phyloP scores from a whole-genome alignment of 106 monocot genomes.

The Narthecium ossifragum region DNA sequence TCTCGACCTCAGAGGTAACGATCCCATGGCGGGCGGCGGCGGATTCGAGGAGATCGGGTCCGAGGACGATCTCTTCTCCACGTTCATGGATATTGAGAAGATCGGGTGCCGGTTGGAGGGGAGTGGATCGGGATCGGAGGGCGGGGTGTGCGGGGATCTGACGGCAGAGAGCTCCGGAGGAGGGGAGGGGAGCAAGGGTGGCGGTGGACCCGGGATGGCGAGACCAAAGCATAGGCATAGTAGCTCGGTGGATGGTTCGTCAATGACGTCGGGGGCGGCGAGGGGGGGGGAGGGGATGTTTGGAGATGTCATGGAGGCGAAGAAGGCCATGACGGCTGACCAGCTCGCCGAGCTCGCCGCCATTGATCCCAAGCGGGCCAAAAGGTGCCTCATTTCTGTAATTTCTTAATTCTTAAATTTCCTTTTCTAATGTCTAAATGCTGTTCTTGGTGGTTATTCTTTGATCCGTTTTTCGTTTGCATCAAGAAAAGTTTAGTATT shows the following conservation, averaged over 20 bases:
- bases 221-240: conserved; percentile 68
- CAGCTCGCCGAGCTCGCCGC: conserved; percentile 70
- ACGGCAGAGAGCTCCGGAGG: conserved; percentile 22
- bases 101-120: conserved; percentile 39
- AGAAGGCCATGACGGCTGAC: conserved; percentile 89
- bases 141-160: conserved; percentile 21
- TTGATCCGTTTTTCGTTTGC: no score
- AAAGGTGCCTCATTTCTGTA: conserved; percentile 40
- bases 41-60: conserved; percentile 52
- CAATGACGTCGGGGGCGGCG: conserved; percentile 21
- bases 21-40: background rate
- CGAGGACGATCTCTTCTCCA: conserved; percentile 81
- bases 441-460: no score
- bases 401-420: background rate
- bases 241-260: conserved; percentile 55
- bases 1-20: conserved; percentile 20
- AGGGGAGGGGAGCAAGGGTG: conserved; percentile 7
- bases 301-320: conserved; percentile 66
- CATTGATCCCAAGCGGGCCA: conserved; percentile 79
- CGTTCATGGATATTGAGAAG: conserved; percentile 90
- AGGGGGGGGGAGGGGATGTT: conserved; percentile 25
- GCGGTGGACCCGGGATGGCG: conserved; percentile 7
- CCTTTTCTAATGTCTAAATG: no score
- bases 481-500: no score
- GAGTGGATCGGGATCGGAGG: conserved; percentile 53